phyloP scores from a whole-genome alignment of 257 asterid genomes.

The Solanum gracilifrons region DNA sequence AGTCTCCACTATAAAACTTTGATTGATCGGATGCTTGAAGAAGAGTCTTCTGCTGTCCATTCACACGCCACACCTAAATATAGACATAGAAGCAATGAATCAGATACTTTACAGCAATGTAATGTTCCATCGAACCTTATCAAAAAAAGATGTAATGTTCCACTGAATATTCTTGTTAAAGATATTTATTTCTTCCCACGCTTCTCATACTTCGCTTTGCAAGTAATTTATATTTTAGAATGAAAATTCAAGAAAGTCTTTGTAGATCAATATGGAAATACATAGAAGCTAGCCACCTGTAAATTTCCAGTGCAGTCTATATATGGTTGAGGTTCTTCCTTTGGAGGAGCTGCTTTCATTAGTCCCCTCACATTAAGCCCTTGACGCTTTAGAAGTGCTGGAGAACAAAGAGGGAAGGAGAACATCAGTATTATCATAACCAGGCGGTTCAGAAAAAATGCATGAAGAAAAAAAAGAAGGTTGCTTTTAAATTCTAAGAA shows the following conservation, averaged over 20 bases:
- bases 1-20: constrained; percentile 93
- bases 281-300: constrained; percentile 48
- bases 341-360: constrained; percentile 79
- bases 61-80: constrained; percentile 87
- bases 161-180: background rate
- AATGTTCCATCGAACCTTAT: background rate
- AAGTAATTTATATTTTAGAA: background rate
- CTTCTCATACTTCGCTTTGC: background rate
- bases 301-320: constrained; percentile 92
- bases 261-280: background rate
- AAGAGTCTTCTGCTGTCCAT: constrained; percentile 74
- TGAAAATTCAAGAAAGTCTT: background rate
- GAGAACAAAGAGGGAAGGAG: constrained; percentile 10
- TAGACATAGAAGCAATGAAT: constrained; percentile 2
- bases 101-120: background rate
- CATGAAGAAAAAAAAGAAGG: background rate
- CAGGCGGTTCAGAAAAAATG: background rate
- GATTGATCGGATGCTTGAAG: constrained; percentile 70
- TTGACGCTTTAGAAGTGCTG: constrained; percentile 93
- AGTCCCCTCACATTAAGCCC: constrained; percentile 94
- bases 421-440: background rate
- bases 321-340: constrained; percentile 73
- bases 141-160: background rate
- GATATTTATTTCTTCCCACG: background rate
- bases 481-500: background rate